Conservation (phyloP, 176 grass and related monocot species). For the Elymus sibiricus region DNA sequence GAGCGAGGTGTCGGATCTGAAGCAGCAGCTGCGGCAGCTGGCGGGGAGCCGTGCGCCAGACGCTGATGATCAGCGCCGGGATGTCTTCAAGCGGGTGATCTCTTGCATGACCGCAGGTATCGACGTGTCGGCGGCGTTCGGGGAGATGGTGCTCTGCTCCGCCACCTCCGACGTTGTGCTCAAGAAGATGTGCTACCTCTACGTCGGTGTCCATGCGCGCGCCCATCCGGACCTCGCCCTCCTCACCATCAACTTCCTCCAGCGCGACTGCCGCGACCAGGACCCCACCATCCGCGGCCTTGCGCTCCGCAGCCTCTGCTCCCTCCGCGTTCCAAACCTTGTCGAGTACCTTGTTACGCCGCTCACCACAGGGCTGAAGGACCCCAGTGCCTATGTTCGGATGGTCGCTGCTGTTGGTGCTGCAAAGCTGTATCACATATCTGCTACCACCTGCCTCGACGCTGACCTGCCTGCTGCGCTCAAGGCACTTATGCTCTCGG, state of each 20-base stretch:
- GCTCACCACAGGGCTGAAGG: slow-evolving; percentile 73
- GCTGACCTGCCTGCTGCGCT: slow-evolving; percentile 80
- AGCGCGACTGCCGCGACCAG: slow-evolving; percentile 92
- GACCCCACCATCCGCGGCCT: slow-evolving; percentile 95
- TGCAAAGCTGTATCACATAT: slow-evolving; percentile 95
- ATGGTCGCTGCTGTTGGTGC: slow-evolving; percentile 74
- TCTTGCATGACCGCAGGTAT: slow-evolving; percentile 99
- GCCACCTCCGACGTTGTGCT: slow-evolving; percentile 94
- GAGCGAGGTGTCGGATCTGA: slow-evolving; percentile 97
- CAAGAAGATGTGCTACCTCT: slow-evolving; percentile 99
- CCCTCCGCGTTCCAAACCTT: slow-evolving; percentile 87
- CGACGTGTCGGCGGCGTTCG: slow-evolving; percentile 93
- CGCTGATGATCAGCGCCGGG: slow-evolving; percentile 79
- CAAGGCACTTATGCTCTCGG: slow-evolving; percentile 89
- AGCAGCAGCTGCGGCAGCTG: slow-evolving; percentile 87
- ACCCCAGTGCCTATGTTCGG: slow-evolving; percentile 82
- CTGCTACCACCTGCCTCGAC: slow-evolving; percentile 77
- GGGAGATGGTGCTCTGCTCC: slow-evolving; percentile 99
- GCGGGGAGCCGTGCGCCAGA: slow-evolving; percentile 80
- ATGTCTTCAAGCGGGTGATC: slow-evolving; percentile 98
- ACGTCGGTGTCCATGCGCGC: slow-evolving; percentile 89
- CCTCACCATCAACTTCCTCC: slow-evolving; percentile 98
- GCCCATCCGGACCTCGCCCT: slow-evolving; percentile 89
- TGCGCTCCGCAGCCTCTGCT: slow-evolving; percentile 95
- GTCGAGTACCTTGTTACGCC: slow-evolving; percentile 96